Base-by-base conservation (phyloP, 2,329 filamentous ascomycete genomes). In the Aspergillus sp. region DNA sequence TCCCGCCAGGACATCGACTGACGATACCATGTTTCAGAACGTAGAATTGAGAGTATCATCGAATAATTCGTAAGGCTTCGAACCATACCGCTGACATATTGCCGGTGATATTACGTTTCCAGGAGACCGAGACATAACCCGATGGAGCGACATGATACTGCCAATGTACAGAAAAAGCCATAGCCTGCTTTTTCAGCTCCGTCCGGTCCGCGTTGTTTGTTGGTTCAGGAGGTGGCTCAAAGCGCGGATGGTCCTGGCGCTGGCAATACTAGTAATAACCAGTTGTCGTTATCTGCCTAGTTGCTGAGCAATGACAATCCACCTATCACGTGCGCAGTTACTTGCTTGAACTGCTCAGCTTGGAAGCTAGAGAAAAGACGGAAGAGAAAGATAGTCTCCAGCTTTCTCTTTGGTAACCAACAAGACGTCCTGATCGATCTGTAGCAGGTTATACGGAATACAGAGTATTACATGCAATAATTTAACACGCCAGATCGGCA, bases 401-500 rank as follows among this genome's bases (percentile, higher is more conserved):
- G 19, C 19, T 19, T 19, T 19, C 19, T 19, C 19, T 19, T 19
- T 19, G 19, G 19, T 19, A 19, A 2, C 19, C 19, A 19, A 19
- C 19, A 19, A 19, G 19, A 19, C 19, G 19, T 19, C 19, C 19
- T 19, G 19, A 19, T 19, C 19, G 19, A 19, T 19, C 19, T 19
- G 19, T 19, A 19, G 19, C 19, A 19, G 2, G 19, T 19, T 19
- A 19, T 19, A 19, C 19, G 19, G 19, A 19, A 19, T 19, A 19
- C 19, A 19, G 19, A 19, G 19, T 19, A 19, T 19, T 19, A 19
- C 19, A 19, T 19, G 19, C 19, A 19, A 19, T 19, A 19, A 19
- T 19, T 19, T 51, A 48, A 55, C 48, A 52, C 46, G 52, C 50
- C 54, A 3, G 53, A 60, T 63, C 57, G 48, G 48, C 56, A 61